Percentiles rank a stretch among this genome's conserved stretches.
Evolutionary conservation across 495 filamentous ascomycete genomes (phyloP).

Genomic region (Peziza echinospora): DNA sequence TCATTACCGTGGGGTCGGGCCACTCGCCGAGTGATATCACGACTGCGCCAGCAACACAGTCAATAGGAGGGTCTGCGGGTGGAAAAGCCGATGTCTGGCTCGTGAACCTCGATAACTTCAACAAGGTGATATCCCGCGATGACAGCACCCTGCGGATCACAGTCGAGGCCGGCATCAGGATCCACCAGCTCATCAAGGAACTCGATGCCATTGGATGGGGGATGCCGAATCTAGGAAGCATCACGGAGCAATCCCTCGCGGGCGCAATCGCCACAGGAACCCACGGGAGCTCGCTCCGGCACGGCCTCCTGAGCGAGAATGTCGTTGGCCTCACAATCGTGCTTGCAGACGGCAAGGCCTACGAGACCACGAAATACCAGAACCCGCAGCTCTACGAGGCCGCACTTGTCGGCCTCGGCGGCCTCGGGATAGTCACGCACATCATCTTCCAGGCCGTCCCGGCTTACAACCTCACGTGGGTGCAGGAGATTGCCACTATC

Average conservation of each 20-base stretch:
- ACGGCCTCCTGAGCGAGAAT: slow-evolving; percentile 63
- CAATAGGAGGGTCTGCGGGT: too few relatives aligned
- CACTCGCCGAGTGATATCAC: slow-evolving; percentile 88
- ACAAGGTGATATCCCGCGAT: slow-evolving; percentile 33
- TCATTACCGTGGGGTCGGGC: slow-evolving; percentile 62
- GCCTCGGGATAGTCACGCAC: slow-evolving; percentile 75
- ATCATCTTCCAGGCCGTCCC: slow-evolving; percentile 60
- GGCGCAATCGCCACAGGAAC: slow-evolving; percentile 85
- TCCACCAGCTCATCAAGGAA: slow-evolving; percentile 43
- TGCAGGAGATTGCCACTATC: slow-evolving; percentile 52
- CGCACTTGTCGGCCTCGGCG: slow-evolving; percentile 67
- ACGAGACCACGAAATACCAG: slow-evolving; percentile 47
- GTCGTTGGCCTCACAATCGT: slow-evolving; percentile 55
- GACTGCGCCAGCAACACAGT: slow-evolving; percentile 45
- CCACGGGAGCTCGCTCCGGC: slow-evolving; percentile 65
- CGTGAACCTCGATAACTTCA: slow-evolving; percentile 73
- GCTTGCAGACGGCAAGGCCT: slow-evolving; percentile 55
- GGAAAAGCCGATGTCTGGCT: slow-evolving; percentile 64
- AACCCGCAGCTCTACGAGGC: slow-evolving; percentile 70
- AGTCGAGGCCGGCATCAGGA: slow-evolving; percentile 65
- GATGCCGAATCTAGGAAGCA: slow-evolving; percentile 78
- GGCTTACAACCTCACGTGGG: slow-evolving; percentile 63
- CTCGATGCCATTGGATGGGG: slow-evolving; percentile 54
- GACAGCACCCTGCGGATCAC: slow-evolving; percentile 32
- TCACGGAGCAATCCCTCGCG: slow-evolving; percentile 81